Percentiles rank a stretch among this genome's conserved stretches.
Evolutionary conservation across 305 asterid species (phyloP).

Genomic region (Fraxinus angustifolia): DNA sequence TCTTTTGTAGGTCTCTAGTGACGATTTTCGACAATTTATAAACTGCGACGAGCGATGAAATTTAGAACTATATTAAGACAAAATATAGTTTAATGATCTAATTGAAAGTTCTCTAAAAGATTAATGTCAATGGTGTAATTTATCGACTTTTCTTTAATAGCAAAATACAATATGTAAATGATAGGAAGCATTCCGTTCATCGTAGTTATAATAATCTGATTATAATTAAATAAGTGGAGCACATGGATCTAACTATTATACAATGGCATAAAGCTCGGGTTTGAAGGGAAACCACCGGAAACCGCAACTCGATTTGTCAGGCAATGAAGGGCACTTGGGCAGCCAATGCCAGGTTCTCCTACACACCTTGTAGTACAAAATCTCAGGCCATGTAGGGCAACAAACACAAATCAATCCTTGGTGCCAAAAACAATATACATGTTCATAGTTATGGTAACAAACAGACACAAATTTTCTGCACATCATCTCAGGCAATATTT

Average conservation of each 20-base stretch:
- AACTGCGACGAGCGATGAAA: not conserved
- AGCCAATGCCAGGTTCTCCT: slow-evolving; percentile 83
- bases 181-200: no score
- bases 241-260: slow-evolving; percentile 16
- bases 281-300: slow-evolving; percentile 74
- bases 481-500: slow-evolving; percentile 55
- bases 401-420: slow-evolving; percentile 63
- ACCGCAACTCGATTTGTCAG: slow-evolving; percentile 78
- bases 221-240: not conserved
- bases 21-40: not conserved
- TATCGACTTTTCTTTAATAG: not conserved
- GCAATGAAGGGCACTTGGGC: slow-evolving; percentile 63
- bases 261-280: slow-evolving; percentile 45
- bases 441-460: slow-evolving; percentile 73
- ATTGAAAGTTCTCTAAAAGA: not conserved
- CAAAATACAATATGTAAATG: no score
- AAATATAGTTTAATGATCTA: not conserved
- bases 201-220: not conserved
- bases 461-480: slow-evolving; percentile 53
- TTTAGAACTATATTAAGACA: not conserved
- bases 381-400: slow-evolving; percentile 77
- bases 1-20: not conserved
- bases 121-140: not conserved
- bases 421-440: slow-evolving; percentile 77
- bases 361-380: slow-evolving; percentile 48